Evolutionary conservation across 2,329 filamentous ascomycete species (phyloP).

Genomic region (Thielaviopsis ethacetica): DNA sequence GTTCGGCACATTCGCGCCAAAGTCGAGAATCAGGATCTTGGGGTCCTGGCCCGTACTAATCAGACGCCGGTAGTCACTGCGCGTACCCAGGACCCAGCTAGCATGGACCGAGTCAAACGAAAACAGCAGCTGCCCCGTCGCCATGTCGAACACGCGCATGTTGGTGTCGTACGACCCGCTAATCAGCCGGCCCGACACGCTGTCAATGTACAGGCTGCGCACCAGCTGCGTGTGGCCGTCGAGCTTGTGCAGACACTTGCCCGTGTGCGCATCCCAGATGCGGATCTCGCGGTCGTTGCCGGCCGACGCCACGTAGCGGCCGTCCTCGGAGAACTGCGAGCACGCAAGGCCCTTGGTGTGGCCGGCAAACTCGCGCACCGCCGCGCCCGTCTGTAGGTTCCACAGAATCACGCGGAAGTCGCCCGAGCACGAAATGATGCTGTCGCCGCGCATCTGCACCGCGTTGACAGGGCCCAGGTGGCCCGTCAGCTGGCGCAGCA

Average conservation of each 20-base stretch:
- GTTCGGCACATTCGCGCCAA: slow-evolving; percentile 46
- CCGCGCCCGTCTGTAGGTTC: slow-evolving; percentile 79
- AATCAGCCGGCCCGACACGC: slow-evolving; percentile 67
- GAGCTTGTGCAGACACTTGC: slow-evolving; percentile 65
- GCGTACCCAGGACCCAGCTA: slow-evolving; percentile 92
- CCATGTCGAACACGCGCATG: slow-evolving; percentile 86
- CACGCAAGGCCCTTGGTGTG: slow-evolving; percentile 90
- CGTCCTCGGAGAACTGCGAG: slow-evolving; percentile 90
- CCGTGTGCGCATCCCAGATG: slow-evolving; percentile 87
- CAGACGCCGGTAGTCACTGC: slow-evolving; percentile 87
- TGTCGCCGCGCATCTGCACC: slow-evolving; percentile 84
- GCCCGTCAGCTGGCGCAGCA: slow-evolving; percentile 66
- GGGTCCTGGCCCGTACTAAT: slow-evolving; percentile 91
- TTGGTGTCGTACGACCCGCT: slow-evolving; percentile 91
- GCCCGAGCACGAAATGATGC: slow-evolving; percentile 82
- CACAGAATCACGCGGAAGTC: slow-evolving; percentile 89
- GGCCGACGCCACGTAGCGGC: slow-evolving; percentile 80
- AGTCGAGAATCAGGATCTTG: slow-evolving; percentile 85
- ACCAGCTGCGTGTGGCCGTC: slow-evolving; percentile 74
- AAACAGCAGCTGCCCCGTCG: slow-evolving; percentile 59
- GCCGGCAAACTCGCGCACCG: slow-evolving; percentile 76
- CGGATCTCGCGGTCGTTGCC: slow-evolving; percentile 93
- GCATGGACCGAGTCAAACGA: slow-evolving; percentile 90
- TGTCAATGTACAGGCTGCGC: slow-evolving; percentile 80
- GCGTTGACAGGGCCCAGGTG: slow-evolving; percentile 91